Evolutionary conservation across 1,139 yeast genomes (phyloP).

Genomic region (Eremothecium cymbalariae): DNA sequence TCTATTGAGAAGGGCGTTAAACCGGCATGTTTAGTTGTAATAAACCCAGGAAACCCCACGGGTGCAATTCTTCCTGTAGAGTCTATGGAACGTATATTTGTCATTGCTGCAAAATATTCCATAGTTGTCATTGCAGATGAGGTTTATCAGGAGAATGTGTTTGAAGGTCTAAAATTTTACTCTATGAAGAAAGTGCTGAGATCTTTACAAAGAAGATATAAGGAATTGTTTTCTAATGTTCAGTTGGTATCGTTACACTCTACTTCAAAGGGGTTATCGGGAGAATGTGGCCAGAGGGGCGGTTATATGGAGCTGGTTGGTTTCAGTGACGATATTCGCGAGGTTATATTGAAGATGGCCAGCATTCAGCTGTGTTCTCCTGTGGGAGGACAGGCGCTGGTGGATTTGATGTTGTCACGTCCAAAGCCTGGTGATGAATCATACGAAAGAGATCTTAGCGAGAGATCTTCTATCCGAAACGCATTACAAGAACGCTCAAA

Average conservation of each 20-base stretch:
- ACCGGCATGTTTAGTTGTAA: constrained; percentile 78
- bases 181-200: constrained; percentile 64
- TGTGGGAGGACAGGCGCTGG: constrained; percentile 86
- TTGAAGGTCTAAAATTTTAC: constrained; percentile 48
- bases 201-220: constrained; percentile 47
- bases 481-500: constrained; percentile 58
- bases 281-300: constrained; percentile 99
- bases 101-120: constrained; percentile 76
- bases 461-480: constrained; percentile 51
- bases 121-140: constrained; percentile 93
- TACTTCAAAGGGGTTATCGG: constrained; percentile 92
- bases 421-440: constrained; percentile 72
- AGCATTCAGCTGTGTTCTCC: constrained; percentile 89
- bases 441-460: constrained; percentile 55
- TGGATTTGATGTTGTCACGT: constrained; percentile 90
- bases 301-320: constrained; percentile 95
- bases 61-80: constrained; percentile 67
- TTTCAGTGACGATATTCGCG: constrained; percentile 59
- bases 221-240: constrained; percentile 56
- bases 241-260: constrained; percentile 92
- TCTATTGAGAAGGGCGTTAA: constrained; percentile 48
- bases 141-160: constrained; percentile 90
- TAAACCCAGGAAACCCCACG: constrained; percentile 97
- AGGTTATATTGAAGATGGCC: constrained; percentile 71
- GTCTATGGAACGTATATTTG: constrained; percentile 62